Evolutionary conservation across 106 monocot genomes (phyloP).

Genomic region (Platanthera guangdongensis): DNA sequence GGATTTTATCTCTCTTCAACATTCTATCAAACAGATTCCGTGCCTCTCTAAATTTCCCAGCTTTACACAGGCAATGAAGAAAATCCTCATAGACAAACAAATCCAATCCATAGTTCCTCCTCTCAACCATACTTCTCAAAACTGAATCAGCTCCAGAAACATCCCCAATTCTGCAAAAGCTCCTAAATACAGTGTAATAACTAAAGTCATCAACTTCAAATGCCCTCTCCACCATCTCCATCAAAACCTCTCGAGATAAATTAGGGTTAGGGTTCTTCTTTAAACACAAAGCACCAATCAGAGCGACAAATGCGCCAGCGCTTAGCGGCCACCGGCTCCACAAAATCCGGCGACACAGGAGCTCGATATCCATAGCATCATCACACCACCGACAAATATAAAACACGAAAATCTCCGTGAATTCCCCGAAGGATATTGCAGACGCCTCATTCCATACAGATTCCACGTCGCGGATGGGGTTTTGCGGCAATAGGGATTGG

Average conservation of each 20-base stretch:
- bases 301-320: background rate
- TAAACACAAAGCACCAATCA: conserved; percentile 19
- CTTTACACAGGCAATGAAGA: conserved; percentile 22
- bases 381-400: conserved; percentile 3
- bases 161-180: conserved; percentile 29
- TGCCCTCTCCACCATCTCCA: conserved; percentile 25
- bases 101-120: conserved; percentile 13
- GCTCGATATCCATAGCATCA: conserved; percentile 14
- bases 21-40: conserved; percentile 37
- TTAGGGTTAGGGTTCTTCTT: conserved; percentile 7
- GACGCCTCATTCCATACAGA: conserved; percentile 12
- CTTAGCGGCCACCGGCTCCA: conserved; percentile 14
- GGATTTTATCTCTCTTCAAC: background rate
- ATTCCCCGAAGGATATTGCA: too few species aligned
- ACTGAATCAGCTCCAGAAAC: conserved; percentile 24
- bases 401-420: conserved; percentile 14
- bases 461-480: conserved; percentile 18
- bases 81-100: conserved; percentile 19
- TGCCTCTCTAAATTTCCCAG: conserved; percentile 29
- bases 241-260: conserved; percentile 15
- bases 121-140: conserved; percentile 14
- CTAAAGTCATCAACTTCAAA: conserved; percentile 22
- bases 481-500: conserved; percentile 22
- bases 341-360: conserved; percentile 15
- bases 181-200: conserved; percentile 22